Conservation (phyloP, 2,329 filamentous ascomycete genomes). For the Sporothrix curviconia region DNA sequence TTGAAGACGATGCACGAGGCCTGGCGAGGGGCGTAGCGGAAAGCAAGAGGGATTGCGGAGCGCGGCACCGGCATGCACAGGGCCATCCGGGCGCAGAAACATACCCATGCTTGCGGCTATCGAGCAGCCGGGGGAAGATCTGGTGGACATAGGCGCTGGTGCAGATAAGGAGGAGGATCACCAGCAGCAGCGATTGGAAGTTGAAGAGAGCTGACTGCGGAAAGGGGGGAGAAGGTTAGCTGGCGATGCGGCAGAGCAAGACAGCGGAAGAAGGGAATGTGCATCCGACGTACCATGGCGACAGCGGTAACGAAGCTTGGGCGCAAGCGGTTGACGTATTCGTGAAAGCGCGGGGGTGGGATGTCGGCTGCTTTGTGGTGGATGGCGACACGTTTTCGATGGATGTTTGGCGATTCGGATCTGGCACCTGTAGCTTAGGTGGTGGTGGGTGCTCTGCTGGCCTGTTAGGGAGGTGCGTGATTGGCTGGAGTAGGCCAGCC, state of each 20-base stretch:
- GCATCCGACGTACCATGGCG: constrained; percentile 8
- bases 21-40: too few relatives aligned
- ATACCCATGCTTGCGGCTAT: constrained; percentile 77
- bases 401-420: neutral
- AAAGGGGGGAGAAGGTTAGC: neutral
- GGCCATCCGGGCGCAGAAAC: too few relatives aligned
- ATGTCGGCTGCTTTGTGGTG: neutral
- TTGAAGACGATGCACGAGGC: neutral
- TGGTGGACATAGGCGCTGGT: constrained; percentile 91
- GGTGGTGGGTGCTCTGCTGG: too few relatives aligned
- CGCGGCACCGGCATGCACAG: too few relatives aligned
- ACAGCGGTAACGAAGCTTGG: neutral
- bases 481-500: constrained; percentile 1
- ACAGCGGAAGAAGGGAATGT: neutral
- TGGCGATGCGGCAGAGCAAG: neutral
- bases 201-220: constrained; percentile 93
- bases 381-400: neutral
- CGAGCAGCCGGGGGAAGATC: constrained; percentile 81
- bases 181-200: constrained; percentile 92
- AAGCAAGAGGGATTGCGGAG: neutral
- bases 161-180: constrained; percentile 91
- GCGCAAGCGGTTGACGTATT: neutral
- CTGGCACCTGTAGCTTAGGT: too few relatives aligned
- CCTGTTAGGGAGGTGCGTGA: neutral
- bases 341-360: neutral